Evolutionary conservation across 345 rosid genomes (phyloP), one percentile per base, ranked within the genome.

Genomic region (Gossypium ekmanianum): DNA sequence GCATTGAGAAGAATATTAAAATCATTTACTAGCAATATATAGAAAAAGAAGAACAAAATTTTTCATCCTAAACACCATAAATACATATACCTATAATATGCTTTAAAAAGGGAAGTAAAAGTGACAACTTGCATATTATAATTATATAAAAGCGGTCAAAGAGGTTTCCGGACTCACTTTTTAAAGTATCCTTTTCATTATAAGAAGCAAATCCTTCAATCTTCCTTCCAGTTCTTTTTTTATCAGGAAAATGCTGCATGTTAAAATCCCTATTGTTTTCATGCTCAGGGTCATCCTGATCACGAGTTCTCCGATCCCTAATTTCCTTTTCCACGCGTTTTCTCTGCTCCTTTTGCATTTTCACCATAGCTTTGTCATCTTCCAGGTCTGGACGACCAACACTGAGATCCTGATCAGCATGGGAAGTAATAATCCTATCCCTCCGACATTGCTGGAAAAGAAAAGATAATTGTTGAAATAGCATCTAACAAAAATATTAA

Each of bases 331-430:
- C 98, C 16, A 24, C 77, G 8, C 83, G 91, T 80, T 85, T 91
- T 79, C 88, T 89, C 84, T 85, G 98, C 66, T 93, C 97, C 83
- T 85, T 90, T 34, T 84, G 96, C 85, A 83, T 48, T 80, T 87
- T 91, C 58, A 84, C 55, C 74, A 82, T 81, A 63, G 83, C 52
- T 78, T 90, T 93, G 64, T 90, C 94, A 61, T 87, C 98, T 58
- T 91, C 94, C 77, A 87, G 67, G 73, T 91, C 97, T 27, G 91
- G 91, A 79, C 85, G 85, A 81, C 91, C 97, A 85, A 88, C 91
- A 74, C 92, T 93, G 44, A 83, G 87, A 78, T 90, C 93, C 44
- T 80, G 80, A 75, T 91, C 96, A 83, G 84, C 85, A 64, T 85
- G 87, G 61, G 92, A 85, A 82, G 77, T 77, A 77, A 75, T 80